Conservation (phyloP, 176 grass and related monocot species). For the Musa itinerans region DNA sequence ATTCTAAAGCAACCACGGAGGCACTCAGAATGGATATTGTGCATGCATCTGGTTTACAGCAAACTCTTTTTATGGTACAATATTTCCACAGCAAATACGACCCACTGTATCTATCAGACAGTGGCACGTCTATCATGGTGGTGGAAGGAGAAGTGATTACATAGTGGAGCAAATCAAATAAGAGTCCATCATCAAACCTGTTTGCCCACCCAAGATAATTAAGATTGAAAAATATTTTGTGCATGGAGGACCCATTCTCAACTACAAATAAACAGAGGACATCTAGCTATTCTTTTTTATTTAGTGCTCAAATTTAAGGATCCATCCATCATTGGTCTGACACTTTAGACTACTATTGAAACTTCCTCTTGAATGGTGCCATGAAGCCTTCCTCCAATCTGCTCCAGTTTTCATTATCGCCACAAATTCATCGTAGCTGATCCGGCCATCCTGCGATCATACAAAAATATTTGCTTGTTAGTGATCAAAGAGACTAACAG, state of each 20-base stretch:
- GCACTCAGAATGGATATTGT: conserved; percentile 24
- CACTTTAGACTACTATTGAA: conserved; percentile 77
- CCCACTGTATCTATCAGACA: neutral
- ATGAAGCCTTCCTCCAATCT: conserved; percentile 88
- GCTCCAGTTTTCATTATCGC: conserved; percentile 98
- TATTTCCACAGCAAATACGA: conserved; percentile 33
- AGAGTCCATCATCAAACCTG: neutral
- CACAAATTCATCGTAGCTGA: conserved; percentile 88
- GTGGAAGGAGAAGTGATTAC: neutral
- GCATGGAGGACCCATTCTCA: neutral
- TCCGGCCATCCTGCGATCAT: conserved; percentile 71
- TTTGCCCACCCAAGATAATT: neutral
- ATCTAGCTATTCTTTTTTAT: neutral
- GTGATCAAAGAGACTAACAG: neutral
- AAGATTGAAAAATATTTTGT: neutral
- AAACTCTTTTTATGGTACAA: conserved; percentile 26
- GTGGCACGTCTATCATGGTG: neutral
- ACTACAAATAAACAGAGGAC: neutral
- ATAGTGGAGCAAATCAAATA: neutral
- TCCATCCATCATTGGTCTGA: conserved; percentile 83
- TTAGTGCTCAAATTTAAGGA: conserved; percentile 54
- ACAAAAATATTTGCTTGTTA: conserved; percentile 8
- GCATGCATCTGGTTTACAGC: conserved; percentile 29
- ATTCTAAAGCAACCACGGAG: neutral
- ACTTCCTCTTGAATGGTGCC: conserved; percentile 86